Evolutionary conservation across 2,329 filamentous ascomycete genomes (phyloP).

Genomic region (Sphaerostilbella broomeana): DNA sequence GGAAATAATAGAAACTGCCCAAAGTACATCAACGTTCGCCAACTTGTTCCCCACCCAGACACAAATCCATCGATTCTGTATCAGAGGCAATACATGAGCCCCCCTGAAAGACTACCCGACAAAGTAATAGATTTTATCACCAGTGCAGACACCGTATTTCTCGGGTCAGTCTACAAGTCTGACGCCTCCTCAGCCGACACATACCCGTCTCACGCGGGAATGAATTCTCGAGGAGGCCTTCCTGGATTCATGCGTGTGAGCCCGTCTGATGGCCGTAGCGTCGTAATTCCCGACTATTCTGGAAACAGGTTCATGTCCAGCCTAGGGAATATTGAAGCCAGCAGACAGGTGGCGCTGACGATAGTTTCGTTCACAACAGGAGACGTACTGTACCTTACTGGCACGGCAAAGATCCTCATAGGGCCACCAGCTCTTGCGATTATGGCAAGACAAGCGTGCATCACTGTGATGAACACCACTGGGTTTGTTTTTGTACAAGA

Average conservation of each 20-base stretch:
- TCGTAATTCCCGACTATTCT: slow-evolving; percentile 8
- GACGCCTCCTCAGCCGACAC: background rate
- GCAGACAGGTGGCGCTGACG: slow-evolving; percentile 2
- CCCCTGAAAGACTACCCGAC: slow-evolving; percentile 4
- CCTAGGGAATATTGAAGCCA: slow-evolving; percentile 8
- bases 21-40: slow-evolving; percentile 10
- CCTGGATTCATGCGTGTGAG: slow-evolving; percentile 10
- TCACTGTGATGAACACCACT: slow-evolving; percentile 8
- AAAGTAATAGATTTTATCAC: slow-evolving; percentile 10
- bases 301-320: slow-evolving; percentile 12
- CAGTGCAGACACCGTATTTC: slow-evolving; percentile 7
- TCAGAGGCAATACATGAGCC: slow-evolving; percentile 4
- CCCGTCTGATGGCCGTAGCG: slow-evolving; percentile 5
- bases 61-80: slow-evolving; percentile 6
- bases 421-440: slow-evolving; percentile 3
- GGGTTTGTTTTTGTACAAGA: slow-evolving; percentile 7
- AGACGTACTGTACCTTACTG: slow-evolving; percentile 7
- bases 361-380: slow-evolving; percentile 10
- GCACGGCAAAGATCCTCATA: slow-evolving; percentile 4
- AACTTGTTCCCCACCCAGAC: background rate
- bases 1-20: slow-evolving; percentile 5
- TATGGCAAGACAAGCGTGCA: slow-evolving; percentile 9
- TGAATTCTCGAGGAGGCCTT: slow-evolving; percentile 7
- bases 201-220: slow-evolving; percentile 6
- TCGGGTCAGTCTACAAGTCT: slow-evolving; percentile 6